Conservation (phyloP, 495 filamentous ascomycete species). For the Mytilinidion resinicola region DNA sequence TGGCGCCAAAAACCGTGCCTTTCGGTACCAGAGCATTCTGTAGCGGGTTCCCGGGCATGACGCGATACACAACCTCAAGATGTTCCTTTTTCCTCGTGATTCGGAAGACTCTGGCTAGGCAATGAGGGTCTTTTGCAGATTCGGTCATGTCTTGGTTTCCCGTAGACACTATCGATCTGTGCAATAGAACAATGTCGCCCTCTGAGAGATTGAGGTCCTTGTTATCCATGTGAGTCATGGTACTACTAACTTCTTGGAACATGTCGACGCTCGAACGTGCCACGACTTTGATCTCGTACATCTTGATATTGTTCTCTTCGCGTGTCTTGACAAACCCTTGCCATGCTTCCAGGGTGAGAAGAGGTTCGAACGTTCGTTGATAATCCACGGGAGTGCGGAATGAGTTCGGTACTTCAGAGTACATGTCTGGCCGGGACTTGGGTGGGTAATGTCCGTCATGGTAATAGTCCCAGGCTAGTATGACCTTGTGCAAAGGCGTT, state of each 20-base stretch:
- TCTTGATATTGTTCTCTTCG: constrained; percentile 72
- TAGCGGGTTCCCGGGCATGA: constrained; percentile 58
- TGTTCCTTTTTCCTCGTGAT: constrained; percentile 71
- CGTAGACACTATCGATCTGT: constrained; percentile 51
- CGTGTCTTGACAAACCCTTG: constrained; percentile 83
- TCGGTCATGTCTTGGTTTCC: too few relatives aligned
- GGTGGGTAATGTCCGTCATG: constrained; percentile 79
- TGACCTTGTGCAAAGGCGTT: constrained; percentile 71
- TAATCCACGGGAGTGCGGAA: constrained; percentile 74
- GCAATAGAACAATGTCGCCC: constrained; percentile 83
- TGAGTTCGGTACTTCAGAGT: constrained; percentile 63
- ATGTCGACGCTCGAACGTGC: constrained; percentile 84
- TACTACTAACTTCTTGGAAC: constrained; percentile 83
- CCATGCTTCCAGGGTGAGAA: constrained; percentile 92
- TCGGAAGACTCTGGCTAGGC: constrained; percentile 75
- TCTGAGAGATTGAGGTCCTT: constrained; percentile 69
- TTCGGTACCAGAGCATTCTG: constrained; percentile 49
- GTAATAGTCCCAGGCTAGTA: constrained; percentile 92
- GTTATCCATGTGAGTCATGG: constrained; percentile 59
- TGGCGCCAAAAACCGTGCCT: constrained; percentile 62
- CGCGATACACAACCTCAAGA: constrained; percentile 76
- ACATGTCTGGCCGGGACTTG: constrained; percentile 57
- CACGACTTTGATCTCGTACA: constrained; percentile 76
- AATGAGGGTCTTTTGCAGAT: constrained; percentile 61
- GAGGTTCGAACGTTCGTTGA: constrained; percentile 80